phyloP scores from a whole-genome alignment of 2,329 filamentous ascomycete species.

The Clonostachys chloroleuca region DNA sequence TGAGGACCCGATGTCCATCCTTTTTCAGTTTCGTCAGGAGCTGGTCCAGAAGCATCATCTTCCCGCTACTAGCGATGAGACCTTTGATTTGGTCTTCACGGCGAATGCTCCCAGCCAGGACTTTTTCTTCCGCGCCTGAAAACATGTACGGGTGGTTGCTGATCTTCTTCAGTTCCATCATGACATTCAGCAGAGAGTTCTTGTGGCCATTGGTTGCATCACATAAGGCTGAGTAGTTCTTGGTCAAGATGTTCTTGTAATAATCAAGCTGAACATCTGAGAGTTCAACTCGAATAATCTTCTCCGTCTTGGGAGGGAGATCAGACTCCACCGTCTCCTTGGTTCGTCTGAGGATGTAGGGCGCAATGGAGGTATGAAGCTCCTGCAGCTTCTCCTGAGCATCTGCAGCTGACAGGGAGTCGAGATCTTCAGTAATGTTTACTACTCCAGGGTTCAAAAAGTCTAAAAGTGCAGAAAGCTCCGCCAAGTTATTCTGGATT shows the following conservation, averaged over 20 bases:
- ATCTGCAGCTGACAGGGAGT: slow-evolving; percentile 69
- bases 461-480: slow-evolving; percentile 88
- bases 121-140: slow-evolving; percentile 84
- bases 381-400: slow-evolving; percentile 84
- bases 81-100: slow-evolving; percentile 90
- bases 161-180: slow-evolving; percentile 99
- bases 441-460: slow-evolving; percentile 96
- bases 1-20: slow-evolving; percentile 91
- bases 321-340: slow-evolving; percentile 98
- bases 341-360: slow-evolving; percentile 90
- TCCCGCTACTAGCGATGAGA: slow-evolving; percentile 93
- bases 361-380: slow-evolving; percentile 81
- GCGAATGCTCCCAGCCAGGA: slow-evolving; percentile 73
- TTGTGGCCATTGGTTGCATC: slow-evolving; percentile 88
- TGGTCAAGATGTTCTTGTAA: slow-evolving; percentile 97
- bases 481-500: slow-evolving; percentile 93
- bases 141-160: slow-evolving; percentile 99
- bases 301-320: slow-evolving; percentile 93
- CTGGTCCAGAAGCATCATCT: slow-evolving; percentile 98
- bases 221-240: slow-evolving; percentile 92
- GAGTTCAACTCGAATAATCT: slow-evolving; percentile 96
- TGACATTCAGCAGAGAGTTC: slow-evolving; percentile 93
- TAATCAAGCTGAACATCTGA: slow-evolving; percentile 96
- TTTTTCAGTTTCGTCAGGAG: slow-evolving; percentile 90
- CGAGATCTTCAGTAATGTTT: slow-evolving; percentile 85